Evolutionary conservation across 371 early-diverging fungal genomes (phyloP).

Genomic region (Syncephalastrum racemosum): DNA sequence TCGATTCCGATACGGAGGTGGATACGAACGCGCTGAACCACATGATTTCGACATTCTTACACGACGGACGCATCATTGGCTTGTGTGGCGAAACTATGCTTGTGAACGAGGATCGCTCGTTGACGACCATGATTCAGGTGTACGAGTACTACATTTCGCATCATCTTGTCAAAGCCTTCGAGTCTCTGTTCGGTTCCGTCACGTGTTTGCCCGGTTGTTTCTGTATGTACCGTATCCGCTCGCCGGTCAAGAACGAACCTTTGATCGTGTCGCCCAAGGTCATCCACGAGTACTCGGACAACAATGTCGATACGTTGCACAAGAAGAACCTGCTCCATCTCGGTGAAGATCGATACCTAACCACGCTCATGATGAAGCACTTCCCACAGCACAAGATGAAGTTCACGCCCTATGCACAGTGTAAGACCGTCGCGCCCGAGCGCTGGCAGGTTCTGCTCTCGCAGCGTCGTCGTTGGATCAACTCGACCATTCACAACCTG

Average conservation of each 20-base stretch:
- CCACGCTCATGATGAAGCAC: slow-evolving; percentile 97
- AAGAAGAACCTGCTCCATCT: slow-evolving; percentile 97
- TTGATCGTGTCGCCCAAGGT: slow-evolving; percentile 90
- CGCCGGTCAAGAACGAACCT: slow-evolving; percentile 83
- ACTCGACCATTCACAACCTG: slow-evolving; percentile 97
- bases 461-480: slow-evolving; percentile 95
- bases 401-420: slow-evolving; percentile 95
- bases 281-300: slow-evolving; percentile 94
- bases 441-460: slow-evolving; percentile 90
- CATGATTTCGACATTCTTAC: slow-evolving; percentile 85
- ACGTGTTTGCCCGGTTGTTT: slow-evolving; percentile 97
- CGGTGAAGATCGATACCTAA: slow-evolving; percentile 99
- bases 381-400: slow-evolving; percentile 98
- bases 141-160: slow-evolving; percentile 99
- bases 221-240: slow-evolving; percentile 92
- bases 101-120: slow-evolving; percentile 84
- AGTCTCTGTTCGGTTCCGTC: slow-evolving; percentile 98
- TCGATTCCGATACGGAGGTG: slow-evolving; percentile 96
- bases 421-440: slow-evolving; percentile 98
- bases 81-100: slow-evolving; percentile 93
- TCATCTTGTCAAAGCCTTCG: slow-evolving; percentile 98
- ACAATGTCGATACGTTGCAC: slow-evolving; percentile 95
- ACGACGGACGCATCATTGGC: slow-evolving; percentile 90
- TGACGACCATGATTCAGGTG: slow-evolving; percentile 98
- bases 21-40: slow-evolving; percentile 81